Evolutionary conservation across 2,329 filamentous ascomycete species (phyloP), one percentile per base, ranked within the genome.

Genomic region (Ascochyta rabiei): DNA sequence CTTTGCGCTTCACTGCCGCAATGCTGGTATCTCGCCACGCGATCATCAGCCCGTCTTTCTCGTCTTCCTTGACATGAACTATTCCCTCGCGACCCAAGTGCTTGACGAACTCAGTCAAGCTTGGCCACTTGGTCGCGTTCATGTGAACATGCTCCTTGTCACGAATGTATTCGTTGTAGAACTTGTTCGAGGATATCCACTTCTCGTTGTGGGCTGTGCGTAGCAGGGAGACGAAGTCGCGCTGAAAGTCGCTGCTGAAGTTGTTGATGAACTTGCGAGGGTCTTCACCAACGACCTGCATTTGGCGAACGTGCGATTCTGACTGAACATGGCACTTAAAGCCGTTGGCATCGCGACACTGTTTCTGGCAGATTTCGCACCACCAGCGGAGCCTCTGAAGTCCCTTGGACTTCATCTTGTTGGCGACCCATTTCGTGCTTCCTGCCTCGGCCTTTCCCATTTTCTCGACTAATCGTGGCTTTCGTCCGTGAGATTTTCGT

Each of bases 391-490:
- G 81, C 6, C 93, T 84, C 69, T 95, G 71, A 2, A 74, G 64
- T 3, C 70, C 70, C 42, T 71, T 71, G 60, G 86, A 84, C 78
- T 96, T 97, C 80, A 96, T 88, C 78, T 92, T 89, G 79, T 98
- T 98, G 77, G 85, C 86, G 56, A 98, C 84, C 74, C 91, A 85
- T 79, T 97, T 98, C n/a, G 89, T 91, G 52, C 88, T 90, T 60
- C 95, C 95, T 48, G 91, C 87, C 80, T 98, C 95, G 68, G 95
- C 95, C 80, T 90, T 91, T 48, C 89, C 88, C 93, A 98, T 98
- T 30, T 43, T 66, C 53, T 49, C 45, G 48, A 56, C 51, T 56
- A 8, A n/a, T 13, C 9, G 40, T 6, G 34, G 24, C 33, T 31
- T 21, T 26, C 5, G 26, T 12, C 33, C 16, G 13, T 28, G n/a